These are phyloP conservation scores for Mycena citricolor DNA, from an alignment of 1,284 basidiomycete genomes.

Conservation along the genomic window DNA sequence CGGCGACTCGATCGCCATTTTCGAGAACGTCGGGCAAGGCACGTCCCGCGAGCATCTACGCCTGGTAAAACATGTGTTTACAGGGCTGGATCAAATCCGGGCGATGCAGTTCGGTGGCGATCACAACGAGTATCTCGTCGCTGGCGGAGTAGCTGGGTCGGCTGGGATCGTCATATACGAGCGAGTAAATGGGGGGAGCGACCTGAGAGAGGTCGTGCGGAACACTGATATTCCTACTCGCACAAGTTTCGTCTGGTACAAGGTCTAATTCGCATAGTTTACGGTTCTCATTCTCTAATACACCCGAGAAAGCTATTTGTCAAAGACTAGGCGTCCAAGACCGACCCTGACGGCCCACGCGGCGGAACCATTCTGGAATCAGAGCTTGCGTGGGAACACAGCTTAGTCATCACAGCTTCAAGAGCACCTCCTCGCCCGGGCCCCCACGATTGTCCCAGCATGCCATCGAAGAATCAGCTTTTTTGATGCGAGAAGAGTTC, in stretches of 20 bases:
- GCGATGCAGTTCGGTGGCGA: constrained; percentile 58
- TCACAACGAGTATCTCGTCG: constrained; percentile 54
- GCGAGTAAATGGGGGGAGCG: constrained; percentile 52
- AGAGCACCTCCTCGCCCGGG: no score
- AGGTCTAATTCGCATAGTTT: no score
- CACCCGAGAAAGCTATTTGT: no score
- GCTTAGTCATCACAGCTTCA: no score
- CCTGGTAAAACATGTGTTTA: constrained; percentile 52
- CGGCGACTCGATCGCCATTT: constrained; percentile 66
- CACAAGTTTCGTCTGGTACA: constrained; percentile 54
- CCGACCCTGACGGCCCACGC: no score
- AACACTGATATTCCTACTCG: constrained; percentile 53
- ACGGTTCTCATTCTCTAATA: no score
- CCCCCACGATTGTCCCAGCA: no score
- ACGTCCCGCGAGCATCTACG: constrained; percentile 35
- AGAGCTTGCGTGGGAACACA: no score
- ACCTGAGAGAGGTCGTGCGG: constrained; percentile 49
- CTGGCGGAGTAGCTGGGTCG: constrained; percentile 49
- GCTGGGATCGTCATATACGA: constrained; percentile 57
- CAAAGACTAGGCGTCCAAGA: no score
- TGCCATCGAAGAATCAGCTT: no score
- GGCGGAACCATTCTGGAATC: no score
- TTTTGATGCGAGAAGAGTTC: no score
- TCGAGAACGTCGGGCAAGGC: constrained; percentile 43
- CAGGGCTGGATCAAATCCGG: constrained; percentile 62